Conservation (phyloP, 345 rosid species). For the Linum usitatissimum region DNA sequence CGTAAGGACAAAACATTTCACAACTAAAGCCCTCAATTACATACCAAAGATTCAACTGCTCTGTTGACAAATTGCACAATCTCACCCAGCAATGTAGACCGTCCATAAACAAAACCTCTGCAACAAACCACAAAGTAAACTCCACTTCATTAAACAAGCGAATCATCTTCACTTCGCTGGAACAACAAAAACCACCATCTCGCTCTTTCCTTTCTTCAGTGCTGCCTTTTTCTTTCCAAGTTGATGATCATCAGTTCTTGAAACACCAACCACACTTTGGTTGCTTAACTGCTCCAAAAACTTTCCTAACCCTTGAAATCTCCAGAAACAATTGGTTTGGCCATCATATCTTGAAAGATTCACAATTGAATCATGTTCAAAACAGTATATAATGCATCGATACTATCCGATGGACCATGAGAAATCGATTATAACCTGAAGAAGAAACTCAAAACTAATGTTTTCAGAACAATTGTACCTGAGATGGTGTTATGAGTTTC, state of each 20-base stretch:
- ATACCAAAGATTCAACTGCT: slow-evolving; percentile 23
- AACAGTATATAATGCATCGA: neutral
- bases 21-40: neutral
- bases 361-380: neutral
- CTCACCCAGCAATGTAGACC: neutral
- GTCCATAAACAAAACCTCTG: neutral
- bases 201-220: too few relatives aligned
- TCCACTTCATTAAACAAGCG: too few relatives aligned
- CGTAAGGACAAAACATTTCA: neutral
- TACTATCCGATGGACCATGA: neutral
- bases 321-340: neutral
- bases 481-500: neutral
- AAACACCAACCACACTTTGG: neutral
- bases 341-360: neutral
- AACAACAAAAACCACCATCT: too few relatives aligned
- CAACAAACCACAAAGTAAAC: neutral
- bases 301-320: neutral
- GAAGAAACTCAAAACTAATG: neutral
- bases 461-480: too few relatives aligned
- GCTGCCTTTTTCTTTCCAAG: too few relatives aligned
- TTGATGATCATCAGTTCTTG: too few relatives aligned
- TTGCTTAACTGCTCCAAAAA: neutral
- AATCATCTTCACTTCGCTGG: too few relatives aligned
- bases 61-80: slow-evolving; percentile 17
- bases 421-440: neutral